phyloP scores from a whole-genome alignment of 768 basidiomycete species.

The Macrolepiota albuminosa region DNA sequence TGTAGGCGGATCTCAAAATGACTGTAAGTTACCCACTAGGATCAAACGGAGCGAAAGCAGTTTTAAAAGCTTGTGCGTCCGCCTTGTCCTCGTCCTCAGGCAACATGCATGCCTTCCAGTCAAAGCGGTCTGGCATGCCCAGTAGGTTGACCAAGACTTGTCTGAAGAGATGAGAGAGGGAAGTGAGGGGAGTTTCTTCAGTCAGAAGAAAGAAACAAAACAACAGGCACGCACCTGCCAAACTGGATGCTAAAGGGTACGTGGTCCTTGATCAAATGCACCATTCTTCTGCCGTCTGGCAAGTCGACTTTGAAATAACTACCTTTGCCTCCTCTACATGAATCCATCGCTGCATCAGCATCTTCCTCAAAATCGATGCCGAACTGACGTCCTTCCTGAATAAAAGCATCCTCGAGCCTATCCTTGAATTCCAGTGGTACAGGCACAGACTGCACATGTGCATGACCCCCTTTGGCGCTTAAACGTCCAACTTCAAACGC shows the following conservation, averaged over 20 bases:
- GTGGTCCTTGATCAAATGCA: constrained; percentile 78
- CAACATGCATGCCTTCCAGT: constrained; percentile 89
- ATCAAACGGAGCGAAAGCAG: constrained; percentile 74
- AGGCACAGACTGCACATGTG: constrained; percentile 86
- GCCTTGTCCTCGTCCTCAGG: constrained; percentile 81
- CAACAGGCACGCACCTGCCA: constrained; percentile 64
- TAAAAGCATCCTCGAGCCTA: constrained; percentile 67
- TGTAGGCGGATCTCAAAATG: background rate
- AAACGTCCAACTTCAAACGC: constrained; percentile 86
- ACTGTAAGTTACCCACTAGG: constrained; percentile 27
- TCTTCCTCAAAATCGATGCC: constrained; percentile 78
- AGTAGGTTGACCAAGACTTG: constrained; percentile 78
- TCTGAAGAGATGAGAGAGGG: constrained; percentile 34
- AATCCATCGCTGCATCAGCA: constrained; percentile 54
- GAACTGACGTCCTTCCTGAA: constrained; percentile 56
- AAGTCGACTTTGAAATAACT: constrained; percentile 92
- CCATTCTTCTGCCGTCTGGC: constrained; percentile 79
- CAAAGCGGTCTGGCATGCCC: constrained; percentile 69
- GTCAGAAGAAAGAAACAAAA: constrained; percentile 1
- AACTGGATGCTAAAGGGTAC: constrained; percentile 88
- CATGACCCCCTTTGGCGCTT: constrained; percentile 86
- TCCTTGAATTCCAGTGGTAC: constrained; percentile 60
- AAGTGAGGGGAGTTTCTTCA: background rate
- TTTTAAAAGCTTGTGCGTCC: constrained; percentile 82
- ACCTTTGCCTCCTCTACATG: constrained; percentile 47